These are phyloP conservation scores for Claviceps digitariae DNA, from an alignment of 2,329 filamentous ascomycete genomes.

Conservation along the genomic window DNA sequence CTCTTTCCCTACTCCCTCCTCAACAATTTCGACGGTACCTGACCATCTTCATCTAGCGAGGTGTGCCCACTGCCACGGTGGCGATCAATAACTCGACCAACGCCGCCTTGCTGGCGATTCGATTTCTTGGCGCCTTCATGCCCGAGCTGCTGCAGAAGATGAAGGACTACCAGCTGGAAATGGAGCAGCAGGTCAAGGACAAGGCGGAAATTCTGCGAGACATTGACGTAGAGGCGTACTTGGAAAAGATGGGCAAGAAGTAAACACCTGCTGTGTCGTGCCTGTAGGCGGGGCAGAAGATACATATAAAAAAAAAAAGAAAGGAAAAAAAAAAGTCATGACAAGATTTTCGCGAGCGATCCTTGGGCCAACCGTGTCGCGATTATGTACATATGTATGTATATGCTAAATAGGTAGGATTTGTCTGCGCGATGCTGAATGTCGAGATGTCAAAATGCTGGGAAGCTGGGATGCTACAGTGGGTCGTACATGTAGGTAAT, in stretches of 20 bases:
- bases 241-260: conserved; percentile 24
- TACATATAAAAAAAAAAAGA: background rate
- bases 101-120: conserved; percentile 56
- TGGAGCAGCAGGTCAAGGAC: conserved; percentile 48
- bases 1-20: background rate
- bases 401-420: too few relatives aligned
- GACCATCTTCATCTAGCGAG: conserved; percentile 23
- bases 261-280: background rate
- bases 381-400: too few relatives aligned
- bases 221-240: conserved; percentile 42
- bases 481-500: too few relatives aligned
- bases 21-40: conserved; percentile 15
- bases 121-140: conserved; percentile 49
- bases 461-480: too few relatives aligned
- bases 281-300: too few relatives aligned
- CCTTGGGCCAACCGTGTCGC: too few relatives aligned
- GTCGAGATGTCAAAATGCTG: too few relatives aligned
- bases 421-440: too few relatives aligned
- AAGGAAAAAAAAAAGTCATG: background rate
- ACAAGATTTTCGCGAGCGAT: too few relatives aligned
- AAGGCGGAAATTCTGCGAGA: conserved; percentile 47
- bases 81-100: conserved; percentile 73
- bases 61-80: conserved; percentile 61
- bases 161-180: conserved; percentile 46
- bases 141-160: conserved; percentile 42